Base-by-base conservation (phyloP, 75 land plant species). In the Picea sitchensis region DNA sequence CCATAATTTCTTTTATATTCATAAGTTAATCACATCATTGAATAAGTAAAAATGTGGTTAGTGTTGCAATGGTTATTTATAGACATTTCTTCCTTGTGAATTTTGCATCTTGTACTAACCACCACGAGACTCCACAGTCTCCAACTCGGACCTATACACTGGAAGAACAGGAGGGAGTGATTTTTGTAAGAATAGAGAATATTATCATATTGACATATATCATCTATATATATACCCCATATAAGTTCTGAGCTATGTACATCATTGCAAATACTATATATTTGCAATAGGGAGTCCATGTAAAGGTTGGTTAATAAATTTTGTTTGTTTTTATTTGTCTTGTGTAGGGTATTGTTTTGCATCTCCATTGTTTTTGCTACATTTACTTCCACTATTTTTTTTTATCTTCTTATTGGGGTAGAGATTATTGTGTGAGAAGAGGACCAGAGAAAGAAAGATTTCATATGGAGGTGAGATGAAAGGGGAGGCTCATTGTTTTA, bases 61-160 rank as follows among this genome's bases (percentile, higher is more conserved):
- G 38, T 36, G 3, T 3, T 36, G 38, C 3, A 36, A 36, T 36
- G 38, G 38, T 36, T 36, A 3, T 36, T 36, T 36, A 36, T 2
- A 36, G 3, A 36, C 3, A 36, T 36, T 36, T 36, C 38, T 3
- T 36, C 38, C 38, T 36, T 36, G 38, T 2, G 38, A 0, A 2
- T 36, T 77, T 75, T 84, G 64, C 87, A 96, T 98, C 94, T 20
- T 96, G 95, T 90, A 90, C 88, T 78, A 98, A 96, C 81, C 99
- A 96, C 71, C 83, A 98, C 79, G 99, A 98, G 30, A 94, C 99
- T 3, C 91, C 91, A 9, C 89, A 94, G 73, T 69, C 81, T 18
- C 98, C 99, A 51, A 98, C 98, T 26, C 82, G 99, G 75, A 92
- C 92, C 54, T 91, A 87, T 78, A 91, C 99, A 18, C 80, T 96